Percentiles rank a stretch among this genome's conserved stretches.
Evolutionary conservation across 352 stramenopile genomes (phyloP).

Genomic region (Pythium scleroteichum): DNA sequence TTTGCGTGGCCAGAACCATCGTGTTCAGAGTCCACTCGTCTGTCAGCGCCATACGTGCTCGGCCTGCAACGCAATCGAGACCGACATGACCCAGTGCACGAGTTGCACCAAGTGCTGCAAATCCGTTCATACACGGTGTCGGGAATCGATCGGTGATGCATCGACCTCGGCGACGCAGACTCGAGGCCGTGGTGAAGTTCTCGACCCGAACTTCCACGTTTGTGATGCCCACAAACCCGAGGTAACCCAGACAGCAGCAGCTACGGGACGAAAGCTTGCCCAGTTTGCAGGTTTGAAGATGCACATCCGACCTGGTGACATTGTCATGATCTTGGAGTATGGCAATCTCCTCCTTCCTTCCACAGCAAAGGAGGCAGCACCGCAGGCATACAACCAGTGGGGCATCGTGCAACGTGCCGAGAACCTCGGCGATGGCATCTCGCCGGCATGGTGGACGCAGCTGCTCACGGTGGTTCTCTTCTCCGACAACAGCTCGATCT

Average conservation of each 20-base stretch:
- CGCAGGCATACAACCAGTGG: slow-evolving; percentile 57
- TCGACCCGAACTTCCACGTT: slow-evolving; percentile 41
- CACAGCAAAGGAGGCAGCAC: slow-evolving; percentile 35
- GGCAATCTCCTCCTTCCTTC: slow-evolving; percentile 53
- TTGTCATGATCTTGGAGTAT: slow-evolving; percentile 73
- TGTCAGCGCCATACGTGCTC: slow-evolving; percentile 64
- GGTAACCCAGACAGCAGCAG: slow-evolving; percentile 5
- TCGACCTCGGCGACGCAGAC: background rate
- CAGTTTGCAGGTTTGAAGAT: slow-evolving; percentile 32
- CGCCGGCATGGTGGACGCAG: slow-evolving; percentile 44
- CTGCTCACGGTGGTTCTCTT: slow-evolving; percentile 61
- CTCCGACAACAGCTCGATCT: slow-evolving; percentile 52
- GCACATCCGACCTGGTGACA: slow-evolving; percentile 44
- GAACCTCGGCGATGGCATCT: slow-evolving; percentile 38
- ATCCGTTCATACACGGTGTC: slow-evolving; percentile 53
- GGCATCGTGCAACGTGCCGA: slow-evolving; percentile 51
- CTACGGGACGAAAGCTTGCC: slow-evolving; percentile 10
- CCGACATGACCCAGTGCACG: slow-evolving; percentile 46
- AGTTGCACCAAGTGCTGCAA: slow-evolving; percentile 58
- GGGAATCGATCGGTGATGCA: background rate
- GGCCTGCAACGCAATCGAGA: slow-evolving; percentile 48
- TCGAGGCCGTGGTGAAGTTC: slow-evolving; percentile 8
- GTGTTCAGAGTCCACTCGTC: slow-evolving; percentile 35
- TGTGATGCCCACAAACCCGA: slow-evolving; percentile 38
- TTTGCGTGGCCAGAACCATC: slow-evolving; percentile 21